phyloP scores from a whole-genome alignment of 306 rosid genomes.

The Quercus bicolor region DNA sequence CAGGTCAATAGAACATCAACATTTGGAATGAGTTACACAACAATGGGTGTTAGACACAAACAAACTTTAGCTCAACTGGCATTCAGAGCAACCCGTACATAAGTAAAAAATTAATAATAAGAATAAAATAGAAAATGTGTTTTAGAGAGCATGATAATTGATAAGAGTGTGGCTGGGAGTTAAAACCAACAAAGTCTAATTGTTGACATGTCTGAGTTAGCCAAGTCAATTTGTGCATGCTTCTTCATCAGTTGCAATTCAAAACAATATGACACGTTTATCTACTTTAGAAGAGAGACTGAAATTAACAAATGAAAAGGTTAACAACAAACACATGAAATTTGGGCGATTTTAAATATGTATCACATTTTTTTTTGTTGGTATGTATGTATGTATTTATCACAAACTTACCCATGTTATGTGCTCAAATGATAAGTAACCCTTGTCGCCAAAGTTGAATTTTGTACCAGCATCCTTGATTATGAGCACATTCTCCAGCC shows the following conservation, averaged over 20 bases:
- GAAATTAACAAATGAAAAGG: background rate
- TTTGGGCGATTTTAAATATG: background rate
- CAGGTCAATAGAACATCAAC: background rate
- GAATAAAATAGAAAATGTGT: no score
- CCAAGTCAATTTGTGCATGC: background rate
- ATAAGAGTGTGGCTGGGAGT: background rate
- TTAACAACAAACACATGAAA: background rate
- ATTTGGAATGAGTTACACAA: background rate
- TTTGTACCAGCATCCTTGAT: slow-evolving; percentile 74
- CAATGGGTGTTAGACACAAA: no score
- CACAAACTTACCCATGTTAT: slow-evolving; percentile 78
- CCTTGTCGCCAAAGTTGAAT: slow-evolving; percentile 87
- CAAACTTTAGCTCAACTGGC: no score
- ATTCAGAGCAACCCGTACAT: no score
- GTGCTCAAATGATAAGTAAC: slow-evolving; percentile 87
- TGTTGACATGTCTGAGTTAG: background rate
- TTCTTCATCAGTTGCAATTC: background rate
- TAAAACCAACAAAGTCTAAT: background rate
- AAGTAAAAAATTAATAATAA: no score
- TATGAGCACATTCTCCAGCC: slow-evolving; percentile 96
- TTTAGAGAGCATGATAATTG: no score
- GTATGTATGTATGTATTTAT: background rate
- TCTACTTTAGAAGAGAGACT: background rate
- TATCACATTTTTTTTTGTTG: no score
- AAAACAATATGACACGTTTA: background rate